These are phyloP conservation scores for Cruciata laevipes DNA, from an alignment of 257 asterid species.

Conservation along the genomic window DNA sequence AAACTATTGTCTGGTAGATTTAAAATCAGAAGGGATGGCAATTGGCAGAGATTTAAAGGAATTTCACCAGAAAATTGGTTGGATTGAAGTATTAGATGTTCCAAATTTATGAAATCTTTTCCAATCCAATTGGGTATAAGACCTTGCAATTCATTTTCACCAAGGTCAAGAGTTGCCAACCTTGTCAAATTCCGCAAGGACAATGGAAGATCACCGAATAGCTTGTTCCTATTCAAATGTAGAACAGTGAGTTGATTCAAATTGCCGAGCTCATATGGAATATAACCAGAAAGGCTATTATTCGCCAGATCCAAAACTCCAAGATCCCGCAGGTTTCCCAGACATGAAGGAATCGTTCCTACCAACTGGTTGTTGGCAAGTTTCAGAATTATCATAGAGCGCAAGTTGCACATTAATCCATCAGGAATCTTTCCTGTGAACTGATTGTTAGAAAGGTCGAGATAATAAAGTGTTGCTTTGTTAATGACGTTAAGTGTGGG, in stretches of 20 bases:
- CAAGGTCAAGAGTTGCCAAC: neutral
- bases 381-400: rapidly evolving
- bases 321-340: conserved; percentile 9
- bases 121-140: conserved; percentile 25
- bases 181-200: neutral
- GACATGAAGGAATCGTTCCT: conserved; percentile 10
- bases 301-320: conserved; percentile 7
- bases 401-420: neutral
- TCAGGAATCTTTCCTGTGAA: neutral
- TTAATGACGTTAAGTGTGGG: neutral
- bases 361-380: neutral
- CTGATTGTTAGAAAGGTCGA: neutral
- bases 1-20: conserved; percentile 22
- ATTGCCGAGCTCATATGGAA: conserved; percentile 19
- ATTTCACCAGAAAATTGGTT: conserved; percentile 22
- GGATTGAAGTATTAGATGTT: conserved; percentile 16
- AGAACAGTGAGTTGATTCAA: conserved; percentile 11
- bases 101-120: conserved; percentile 3
- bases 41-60: conserved; percentile 19
- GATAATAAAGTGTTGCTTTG: neutral
- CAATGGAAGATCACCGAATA: neutral
- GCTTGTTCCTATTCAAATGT: conserved; percentile 22
- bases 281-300: conserved; percentile 14
- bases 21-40: conserved; percentile 14
- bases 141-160: conserved; percentile 4